A percentile compares a stretch with the other conserved stretches of the same genome.
Conservation (phyloP, 768 basidiomycete genomes). For the Hygrophoropsis aurantiaca region DNA sequence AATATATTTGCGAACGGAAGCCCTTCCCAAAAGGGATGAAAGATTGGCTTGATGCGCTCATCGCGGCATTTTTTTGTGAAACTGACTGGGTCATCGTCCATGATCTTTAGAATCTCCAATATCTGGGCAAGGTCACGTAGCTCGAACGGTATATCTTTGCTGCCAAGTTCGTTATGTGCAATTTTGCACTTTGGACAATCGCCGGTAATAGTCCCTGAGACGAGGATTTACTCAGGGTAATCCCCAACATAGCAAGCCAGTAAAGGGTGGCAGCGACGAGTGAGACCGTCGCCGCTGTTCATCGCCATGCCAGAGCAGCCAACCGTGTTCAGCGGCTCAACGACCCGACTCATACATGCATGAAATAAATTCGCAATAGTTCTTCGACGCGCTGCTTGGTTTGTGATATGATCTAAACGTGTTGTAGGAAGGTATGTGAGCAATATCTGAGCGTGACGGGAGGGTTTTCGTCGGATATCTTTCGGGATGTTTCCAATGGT, state of each 20-base stretch:
- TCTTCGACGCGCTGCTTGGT: conserved; percentile 18
- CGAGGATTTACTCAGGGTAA: conserved; percentile 14
- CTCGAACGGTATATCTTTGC: too few species aligned
- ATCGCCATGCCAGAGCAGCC: conserved; percentile 31
- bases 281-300: conserved; percentile 32
- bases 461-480: too few species aligned
- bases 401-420: conserved; percentile 3
- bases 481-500: too few species aligned
- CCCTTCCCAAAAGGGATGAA: conserved; percentile 10
- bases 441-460: conserved; percentile 4
- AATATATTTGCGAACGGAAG: conserved; percentile 28
- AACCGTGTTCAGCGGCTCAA: conserved; percentile 25
- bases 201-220: conserved; percentile 7
- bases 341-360: conserved; percentile 27
- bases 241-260: too few species aligned
- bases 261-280: conserved; percentile 36
- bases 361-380: conserved; percentile 37
- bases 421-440: conserved; percentile 8
- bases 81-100: too few species aligned
- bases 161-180: too few species aligned
- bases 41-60: conserved; percentile 14
- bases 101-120: too few species aligned
- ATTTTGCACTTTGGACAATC: too few species aligned
- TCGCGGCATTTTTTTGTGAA: too few species aligned
- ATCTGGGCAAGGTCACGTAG: too few species aligned